Conservation (phyloP, 257 asterid genomes). For the Capsicum chinense region DNA sequence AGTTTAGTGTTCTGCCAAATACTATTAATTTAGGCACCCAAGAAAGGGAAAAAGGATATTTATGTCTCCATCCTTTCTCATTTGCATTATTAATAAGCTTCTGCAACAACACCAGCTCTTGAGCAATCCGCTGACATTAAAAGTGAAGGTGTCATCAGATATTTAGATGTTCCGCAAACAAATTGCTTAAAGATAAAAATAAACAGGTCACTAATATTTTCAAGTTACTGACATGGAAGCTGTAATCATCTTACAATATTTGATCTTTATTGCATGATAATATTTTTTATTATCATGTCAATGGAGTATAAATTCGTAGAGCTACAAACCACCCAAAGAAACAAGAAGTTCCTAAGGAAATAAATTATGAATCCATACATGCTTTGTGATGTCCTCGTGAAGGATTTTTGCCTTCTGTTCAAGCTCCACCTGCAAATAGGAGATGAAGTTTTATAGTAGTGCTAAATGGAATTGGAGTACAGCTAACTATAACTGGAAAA, state of each 20-base stretch:
- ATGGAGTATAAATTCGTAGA: background rate
- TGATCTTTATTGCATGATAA: background rate
- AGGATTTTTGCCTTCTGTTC: slow-evolving; percentile 68
- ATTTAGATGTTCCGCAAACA: slow-evolving; percentile 7
- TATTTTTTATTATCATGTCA: background rate
- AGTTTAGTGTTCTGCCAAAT: background rate
- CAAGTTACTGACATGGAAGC: background rate
- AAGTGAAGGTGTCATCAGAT: background rate
- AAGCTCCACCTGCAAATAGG: slow-evolving; percentile 62
- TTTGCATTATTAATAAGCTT: slow-evolving; percentile 57
- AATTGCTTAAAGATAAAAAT: background rate
- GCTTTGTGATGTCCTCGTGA: slow-evolving; percentile 71
- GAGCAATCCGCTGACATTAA: slow-evolving; percentile 62
- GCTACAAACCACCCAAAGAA: background rate
- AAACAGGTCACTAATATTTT: background rate
- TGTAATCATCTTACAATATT: background rate
- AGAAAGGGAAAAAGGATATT: slow-evolving; percentile 65
- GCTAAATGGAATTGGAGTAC: background rate
- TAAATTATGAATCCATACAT: slow-evolving; percentile 51
- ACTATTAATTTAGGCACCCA: background rate
- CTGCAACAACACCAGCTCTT: slow-evolving; percentile 57
- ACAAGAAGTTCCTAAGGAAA: background rate
- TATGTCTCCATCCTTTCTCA: slow-evolving; percentile 81
- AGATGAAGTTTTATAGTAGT: background rate
- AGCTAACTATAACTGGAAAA: slow-evolving; percentile 16